phyloP scores from a whole-genome alignment of 2,329 filamentous ascomycete species.

The Cercospora sp. region DNA sequence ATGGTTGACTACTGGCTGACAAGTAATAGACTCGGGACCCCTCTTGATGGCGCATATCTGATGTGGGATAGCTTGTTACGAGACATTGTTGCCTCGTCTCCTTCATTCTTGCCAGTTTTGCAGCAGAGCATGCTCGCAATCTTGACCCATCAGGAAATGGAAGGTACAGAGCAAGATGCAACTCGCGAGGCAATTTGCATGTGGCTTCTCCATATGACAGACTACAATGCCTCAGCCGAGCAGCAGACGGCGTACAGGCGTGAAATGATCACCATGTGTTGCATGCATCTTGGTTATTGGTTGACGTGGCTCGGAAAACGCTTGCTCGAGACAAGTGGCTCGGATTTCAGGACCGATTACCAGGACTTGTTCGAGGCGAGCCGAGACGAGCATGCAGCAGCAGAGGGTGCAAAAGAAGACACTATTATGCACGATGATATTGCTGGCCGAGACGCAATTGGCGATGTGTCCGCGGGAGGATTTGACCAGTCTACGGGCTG shows the following conservation, averaged over 20 bases:
- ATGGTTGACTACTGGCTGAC: background rate
- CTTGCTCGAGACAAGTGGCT: conserved; percentile 35
- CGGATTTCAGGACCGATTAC: conserved; percentile 34
- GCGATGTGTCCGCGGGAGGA: background rate
- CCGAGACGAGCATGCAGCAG: conserved; percentile 17
- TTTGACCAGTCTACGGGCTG: conserved; percentile 10
- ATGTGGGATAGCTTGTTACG: conserved; percentile 47
- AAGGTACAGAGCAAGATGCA: conserved; percentile 20
- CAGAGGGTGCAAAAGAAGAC: conserved; percentile 1
- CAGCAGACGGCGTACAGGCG: conserved; percentile 14
- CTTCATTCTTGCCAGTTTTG: conserved; percentile 43
- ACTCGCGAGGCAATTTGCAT: conserved; percentile 48
- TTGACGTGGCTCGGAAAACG: conserved; percentile 40
- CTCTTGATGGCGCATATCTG: conserved; percentile 48
- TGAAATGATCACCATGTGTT: conserved; percentile 37
- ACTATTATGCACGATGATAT: conserved; percentile 9
- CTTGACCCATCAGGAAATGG: conserved; percentile 35
- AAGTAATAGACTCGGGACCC: conserved; percentile 34
- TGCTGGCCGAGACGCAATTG: background rate
- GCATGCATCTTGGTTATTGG: conserved; percentile 43
- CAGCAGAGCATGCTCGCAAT: conserved; percentile 42
- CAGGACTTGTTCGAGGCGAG: conserved; percentile 41
- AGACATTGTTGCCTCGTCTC: conserved; percentile 40
- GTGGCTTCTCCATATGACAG: conserved; percentile 54
- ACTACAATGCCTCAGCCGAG: conserved; percentile 29